Percentiles rank a stretch among this genome's conserved stretches.
Evolutionary conservation across 768 basidiomycete genomes (phyloP).

Genomic region (Russula lepida): DNA sequence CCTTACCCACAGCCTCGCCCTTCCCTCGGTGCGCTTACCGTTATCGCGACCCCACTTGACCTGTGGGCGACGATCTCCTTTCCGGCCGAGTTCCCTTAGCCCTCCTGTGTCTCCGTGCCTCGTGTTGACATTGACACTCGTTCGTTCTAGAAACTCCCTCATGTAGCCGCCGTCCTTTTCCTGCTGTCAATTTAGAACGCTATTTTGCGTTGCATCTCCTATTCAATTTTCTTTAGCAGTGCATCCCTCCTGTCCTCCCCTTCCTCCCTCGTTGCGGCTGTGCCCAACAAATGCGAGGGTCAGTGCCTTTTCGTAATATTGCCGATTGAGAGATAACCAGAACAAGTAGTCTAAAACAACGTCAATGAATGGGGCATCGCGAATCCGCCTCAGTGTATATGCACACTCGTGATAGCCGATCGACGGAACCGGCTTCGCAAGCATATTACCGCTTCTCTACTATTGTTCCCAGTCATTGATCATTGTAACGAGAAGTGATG

Average conservation of each 20-base stretch:
- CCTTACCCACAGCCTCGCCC: neutral
- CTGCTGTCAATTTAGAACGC: conserved; percentile 2
- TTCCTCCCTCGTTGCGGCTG: neutral
- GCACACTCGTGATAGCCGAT: neutral
- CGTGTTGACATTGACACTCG: neutral
- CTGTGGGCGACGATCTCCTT: neutral
- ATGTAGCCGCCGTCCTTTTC: neutral
- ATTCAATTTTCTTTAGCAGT: neutral
- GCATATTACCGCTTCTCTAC: neutral
- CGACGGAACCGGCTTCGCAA: neutral
- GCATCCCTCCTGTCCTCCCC: neutral
- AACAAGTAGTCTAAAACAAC: neutral
- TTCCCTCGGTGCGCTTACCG: neutral
- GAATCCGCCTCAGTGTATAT: neutral
- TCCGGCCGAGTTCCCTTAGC: neutral
- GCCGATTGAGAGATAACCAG: neutral
- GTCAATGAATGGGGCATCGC: neutral
- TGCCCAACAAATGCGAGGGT: conserved; percentile 1
- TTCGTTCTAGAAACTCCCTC: neutral
- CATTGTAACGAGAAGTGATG: neutral
- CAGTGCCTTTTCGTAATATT: neutral
- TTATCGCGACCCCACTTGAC: conserved; percentile 12
- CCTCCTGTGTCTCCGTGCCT: conserved; percentile 5
- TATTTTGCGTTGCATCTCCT: neutral
- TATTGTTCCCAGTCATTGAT: neutral